Evolutionary conservation across 352 stramenopile species (phyloP).

Genomic region (Pilasporangium apinafurcum): DNA sequence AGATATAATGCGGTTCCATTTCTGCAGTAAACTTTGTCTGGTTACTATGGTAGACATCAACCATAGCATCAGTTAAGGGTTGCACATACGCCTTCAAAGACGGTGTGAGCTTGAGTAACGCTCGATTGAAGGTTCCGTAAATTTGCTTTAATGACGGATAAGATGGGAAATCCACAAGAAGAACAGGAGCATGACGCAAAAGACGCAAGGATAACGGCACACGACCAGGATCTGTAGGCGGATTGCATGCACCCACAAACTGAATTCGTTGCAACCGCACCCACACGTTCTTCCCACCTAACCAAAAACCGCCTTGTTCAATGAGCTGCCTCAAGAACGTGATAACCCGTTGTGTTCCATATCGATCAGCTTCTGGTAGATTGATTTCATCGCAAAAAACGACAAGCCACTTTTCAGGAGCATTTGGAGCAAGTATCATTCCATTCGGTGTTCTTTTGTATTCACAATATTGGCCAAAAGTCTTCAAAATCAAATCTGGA

Average conservation of each 20-base stretch:
- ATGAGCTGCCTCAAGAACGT: slow-evolving; percentile 98
- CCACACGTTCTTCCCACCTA: slow-evolving; percentile 87
- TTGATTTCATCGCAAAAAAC: slow-evolving; percentile 99
- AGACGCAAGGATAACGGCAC: slow-evolving; percentile 96
- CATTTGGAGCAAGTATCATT: slow-evolving; percentile 93
- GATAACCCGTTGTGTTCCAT: slow-evolving; percentile 99
- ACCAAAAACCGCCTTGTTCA: slow-evolving; percentile 93
- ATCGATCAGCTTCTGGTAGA: slow-evolving; percentile 96
- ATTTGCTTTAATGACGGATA: slow-evolving; percentile 97
- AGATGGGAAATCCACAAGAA: slow-evolving; percentile 99
- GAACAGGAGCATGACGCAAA: slow-evolving; percentile 96
- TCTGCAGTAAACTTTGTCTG: slow-evolving; percentile 93
- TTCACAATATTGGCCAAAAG: slow-evolving; percentile 98
- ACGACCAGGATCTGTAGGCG: slow-evolving; percentile 98
- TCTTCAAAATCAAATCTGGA: slow-evolving; percentile 98
- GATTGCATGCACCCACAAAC: slow-evolving; percentile 99
- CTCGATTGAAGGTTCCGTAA: slow-evolving; percentile 99
- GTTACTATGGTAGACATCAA: slow-evolving; percentile 98
- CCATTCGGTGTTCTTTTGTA: slow-evolving; percentile 97
- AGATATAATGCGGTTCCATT: slow-evolving; percentile 98
- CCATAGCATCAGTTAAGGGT: slow-evolving; percentile 98
- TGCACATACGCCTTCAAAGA: slow-evolving; percentile 96
- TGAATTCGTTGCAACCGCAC: slow-evolving; percentile 91
- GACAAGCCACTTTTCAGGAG: slow-evolving; percentile 96
- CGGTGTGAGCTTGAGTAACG: slow-evolving; percentile 97